Conservation (phyloP, 371 early-diverging fungal genomes). For the Lichtheimia ornata region DNA sequence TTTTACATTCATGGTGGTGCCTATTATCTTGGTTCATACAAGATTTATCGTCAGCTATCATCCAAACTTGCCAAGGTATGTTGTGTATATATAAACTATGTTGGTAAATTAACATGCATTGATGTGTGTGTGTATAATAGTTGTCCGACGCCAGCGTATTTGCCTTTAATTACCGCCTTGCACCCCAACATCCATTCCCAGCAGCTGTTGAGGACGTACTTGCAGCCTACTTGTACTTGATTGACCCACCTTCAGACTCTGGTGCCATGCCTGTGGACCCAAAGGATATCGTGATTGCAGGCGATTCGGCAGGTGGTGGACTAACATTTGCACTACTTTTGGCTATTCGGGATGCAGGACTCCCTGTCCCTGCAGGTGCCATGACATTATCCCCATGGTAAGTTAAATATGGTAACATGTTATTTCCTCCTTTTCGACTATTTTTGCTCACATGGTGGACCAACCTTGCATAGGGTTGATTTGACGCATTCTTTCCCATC, state of each 20-base stretch:
- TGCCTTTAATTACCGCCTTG: constrained; percentile 76
- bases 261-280: constrained; percentile 49
- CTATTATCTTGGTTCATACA: constrained; percentile 55
- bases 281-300: constrained; percentile 72
- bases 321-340: constrained; percentile 47
- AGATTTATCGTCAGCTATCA: constrained; percentile 47
- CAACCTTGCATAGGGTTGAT: constrained; percentile 41
- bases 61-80: constrained; percentile 43
- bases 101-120: constrained; percentile 4
- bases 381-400: constrained; percentile 50
- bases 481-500: constrained; percentile 69
- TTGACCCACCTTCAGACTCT: constrained; percentile 51
- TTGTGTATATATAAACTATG: not conserved
- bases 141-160: constrained; percentile 28
- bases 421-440: not conserved
- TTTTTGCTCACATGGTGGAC: not conserved
- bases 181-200: constrained; percentile 86
- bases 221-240: constrained; percentile 70
- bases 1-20: constrained; percentile 78
- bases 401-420: constrained; percentile 10
- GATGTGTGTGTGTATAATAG: not conserved
- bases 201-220: constrained; percentile 80
- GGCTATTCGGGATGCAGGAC: constrained; percentile 53
- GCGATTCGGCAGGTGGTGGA: constrained; percentile 84
- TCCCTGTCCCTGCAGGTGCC: constrained; percentile 54